Base-by-base conservation (phyloP, 2,329 filamentous ascomycete species). In the Bipolaris oryzae region DNA sequence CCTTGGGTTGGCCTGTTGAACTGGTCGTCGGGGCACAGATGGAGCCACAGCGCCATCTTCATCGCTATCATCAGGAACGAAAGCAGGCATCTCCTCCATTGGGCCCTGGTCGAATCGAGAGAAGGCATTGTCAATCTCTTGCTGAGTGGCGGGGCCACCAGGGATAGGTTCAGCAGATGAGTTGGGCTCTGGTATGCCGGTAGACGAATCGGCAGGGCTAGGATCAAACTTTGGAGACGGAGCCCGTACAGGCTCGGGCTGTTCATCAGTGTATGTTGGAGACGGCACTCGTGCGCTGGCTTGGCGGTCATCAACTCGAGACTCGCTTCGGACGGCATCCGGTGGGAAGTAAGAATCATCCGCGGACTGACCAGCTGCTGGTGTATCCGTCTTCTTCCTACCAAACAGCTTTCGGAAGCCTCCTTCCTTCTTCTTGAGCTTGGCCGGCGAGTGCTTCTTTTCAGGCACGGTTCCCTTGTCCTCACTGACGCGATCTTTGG, bases 61-160 rank as follows among this genome's bases (percentile, higher is more conserved):
- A 4, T 74, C 71, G 37, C 71, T 73, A 9, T 74, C 69, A 20
- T 77, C 76, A 3, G 91, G 91, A 10, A 86, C 82, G 70, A 96
- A 96, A 1, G 92, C 91, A 3, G 95, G 94, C 74, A 95, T 90
- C 54, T 98, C 92, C 9, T 85, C 77, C 21, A 97, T 83, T 1
- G 95, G 95, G 2, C 93, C 95, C 77, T 98, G 94, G 69, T 95
- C 90, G 71, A 98, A 98, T 21, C 80, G 81, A 15, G 84, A 84
- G 69, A 88, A 87, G 53, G 88, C 87, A 10, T 83, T 77, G 31
- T 81, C 79, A n/a, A 86, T 84, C 64, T 88, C 83, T 39, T 78
- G 77, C 7, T 82, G 83, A 60, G 90, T 77, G 0, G 82, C 87
- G 67, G 86, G 84, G 34, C 88, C 81, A 4, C 83, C 84, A 5